Percentiles rank a stretch among this genome's conserved stretches.
These are phyloP conservation scores for Phaeosphaeria sp. DNA, from an alignment of 2,329 filamentous ascomycete species.

Conservation along the genomic window DNA sequence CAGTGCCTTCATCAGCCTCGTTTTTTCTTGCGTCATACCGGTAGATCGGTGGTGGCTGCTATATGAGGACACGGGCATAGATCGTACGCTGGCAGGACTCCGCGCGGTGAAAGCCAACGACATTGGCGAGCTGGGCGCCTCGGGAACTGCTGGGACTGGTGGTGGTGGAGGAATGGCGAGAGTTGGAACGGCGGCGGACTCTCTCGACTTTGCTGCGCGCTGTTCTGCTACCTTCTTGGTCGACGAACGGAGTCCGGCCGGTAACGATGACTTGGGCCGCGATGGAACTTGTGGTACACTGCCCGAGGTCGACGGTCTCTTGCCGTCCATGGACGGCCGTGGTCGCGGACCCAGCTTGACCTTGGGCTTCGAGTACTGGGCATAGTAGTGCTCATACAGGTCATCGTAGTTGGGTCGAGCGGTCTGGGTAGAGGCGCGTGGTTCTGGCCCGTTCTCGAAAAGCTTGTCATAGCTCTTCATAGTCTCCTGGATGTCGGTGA, in stretches of 20 bases:
- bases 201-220: slow-evolving; percentile 46
- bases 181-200: slow-evolving; percentile 35
- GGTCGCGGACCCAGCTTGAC: slow-evolving; percentile 89
- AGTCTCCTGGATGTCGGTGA: slow-evolving; percentile 31
- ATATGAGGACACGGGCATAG: slow-evolving; percentile 51
- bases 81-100: slow-evolving; percentile 50
- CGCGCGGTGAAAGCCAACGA: slow-evolving; percentile 48
- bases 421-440: slow-evolving; percentile 52
- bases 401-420: slow-evolving; percentile 48
- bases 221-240: slow-evolving; percentile 37
- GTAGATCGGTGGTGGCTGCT: slow-evolving; percentile 49
- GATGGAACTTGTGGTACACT: slow-evolving; percentile 51
- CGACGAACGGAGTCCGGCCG: slow-evolving; percentile 73
- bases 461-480: slow-evolving; percentile 43
- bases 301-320: slow-evolving; percentile 66
- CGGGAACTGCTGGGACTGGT: slow-evolving; percentile 43
- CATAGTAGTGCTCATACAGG: slow-evolving; percentile 56
- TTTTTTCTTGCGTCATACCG: slow-evolving; percentile 85
- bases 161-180: slow-evolving; percentile 42
- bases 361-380: slow-evolving; percentile 72
- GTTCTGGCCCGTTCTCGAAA: slow-evolving; percentile 49
- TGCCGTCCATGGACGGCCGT: slow-evolving; percentile 74
- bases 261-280: slow-evolving; percentile 79
- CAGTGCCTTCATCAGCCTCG: slow-evolving; percentile 90
- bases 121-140: slow-evolving; percentile 44